Evolutionary conservation across 768 basidiomycete species (phyloP), one percentile per base, ranked within the genome.

Genomic region (Guyanaporus albipodus): DNA sequence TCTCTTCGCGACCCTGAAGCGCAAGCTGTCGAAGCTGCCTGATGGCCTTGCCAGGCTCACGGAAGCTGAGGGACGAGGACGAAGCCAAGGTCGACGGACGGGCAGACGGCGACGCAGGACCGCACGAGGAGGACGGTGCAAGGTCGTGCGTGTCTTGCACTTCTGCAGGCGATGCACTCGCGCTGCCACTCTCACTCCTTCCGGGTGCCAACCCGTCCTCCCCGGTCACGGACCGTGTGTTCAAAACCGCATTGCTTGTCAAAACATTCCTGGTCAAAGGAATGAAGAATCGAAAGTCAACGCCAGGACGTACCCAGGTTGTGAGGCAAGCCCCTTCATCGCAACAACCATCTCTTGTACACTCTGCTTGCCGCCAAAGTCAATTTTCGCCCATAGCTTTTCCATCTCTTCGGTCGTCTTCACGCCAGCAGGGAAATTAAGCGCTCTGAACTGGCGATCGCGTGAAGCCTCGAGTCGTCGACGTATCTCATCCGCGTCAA

Each of bases 371-470:
- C 43, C 55, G 8, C 66, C 53, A 27, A 59, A 72, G 44, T 69
- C 49, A 19, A 70, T 55, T 5, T 42, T 55, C 7, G 61, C 54
- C 71, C 66, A 72, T 27, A 42, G 34, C 44, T 46, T 52, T 57
- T 53, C 58, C 67, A 63, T 69, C 55, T 54, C 56, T 42, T 51
- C 59, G 27, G 46, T 32, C 21, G 37, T 49, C 14, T 50, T 54
- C 9, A 83, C 66, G 1, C 76, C 78, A 0, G 74, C 64, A 1
- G 85, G 85, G 35, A 83, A 66, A 26, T 57, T 67, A 41, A 71
- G 70, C 6, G 70, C 70, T 9, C 71, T 70, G 53, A 71, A 72
- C 48, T 82, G 75, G 32, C 81, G 72, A 3, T 60, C 64, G 45
- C 63, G 66, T 8, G 70, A 63, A 1, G 15, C 58, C 2, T 55